phyloP scores from a whole-genome alignment of 176 grass and related monocot genomes.

The Aegilops bicornis region DNA sequence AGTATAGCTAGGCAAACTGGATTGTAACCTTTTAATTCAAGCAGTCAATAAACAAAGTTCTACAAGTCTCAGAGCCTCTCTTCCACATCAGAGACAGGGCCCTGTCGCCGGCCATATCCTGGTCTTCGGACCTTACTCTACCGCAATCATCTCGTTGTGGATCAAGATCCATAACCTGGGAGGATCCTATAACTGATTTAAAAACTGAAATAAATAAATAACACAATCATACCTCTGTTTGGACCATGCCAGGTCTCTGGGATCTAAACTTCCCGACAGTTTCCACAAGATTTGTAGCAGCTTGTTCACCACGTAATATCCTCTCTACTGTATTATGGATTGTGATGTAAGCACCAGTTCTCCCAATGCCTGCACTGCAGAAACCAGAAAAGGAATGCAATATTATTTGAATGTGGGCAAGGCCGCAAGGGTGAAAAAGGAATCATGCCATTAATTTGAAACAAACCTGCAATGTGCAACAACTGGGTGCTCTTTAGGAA shows the following conservation, averaged over 20 bases:
- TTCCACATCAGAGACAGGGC: not conserved
- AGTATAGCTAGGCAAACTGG: not conserved
- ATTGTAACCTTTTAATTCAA: not conserved
- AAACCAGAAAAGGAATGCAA: conserved; percentile 28
- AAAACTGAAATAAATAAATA: not conserved
- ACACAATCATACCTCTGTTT: conserved; percentile 56
- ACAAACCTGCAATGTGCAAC: conserved; percentile 94
- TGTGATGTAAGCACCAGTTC: conserved; percentile 82
- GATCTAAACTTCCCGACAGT: conserved; percentile 72
- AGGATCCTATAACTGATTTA: not conserved
- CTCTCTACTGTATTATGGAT: conserved; percentile 83
- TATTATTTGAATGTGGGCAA: not conserved
- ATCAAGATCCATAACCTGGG: not conserved
- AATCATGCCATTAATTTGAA: conserved; percentile 10
- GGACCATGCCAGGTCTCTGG: conserved; percentile 72
- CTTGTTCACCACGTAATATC: conserved; percentile 60
- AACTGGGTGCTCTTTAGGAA: conserved; percentile 50
- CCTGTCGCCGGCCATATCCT: not conserved
- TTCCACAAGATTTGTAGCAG: conserved; percentile 49
- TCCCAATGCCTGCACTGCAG: conserved; percentile 89
- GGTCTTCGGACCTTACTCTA: not conserved
- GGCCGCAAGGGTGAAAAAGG: not conserved
- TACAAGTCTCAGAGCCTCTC: not conserved
- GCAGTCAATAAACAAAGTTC: not conserved
- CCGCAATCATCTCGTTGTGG: not conserved